phyloP scores from a whole-genome alignment of 164 flowering plant species.

The grape (Vitis vinifera) region ASM3070453v1 NC_081817.1:22810501-22811000 shows the following conservation, averaged over 20 bases:
- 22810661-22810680: conserved; percentile 88
- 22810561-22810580: background rate
- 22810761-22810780: conserved; percentile 98
- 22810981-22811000: conserved; percentile 55
- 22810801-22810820: conserved; percentile 83
- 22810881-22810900: conserved; percentile 52
- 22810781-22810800: conserved; percentile 93
- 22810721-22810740: conserved; percentile 93
- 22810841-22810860: conserved; percentile 18
- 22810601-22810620: no score
- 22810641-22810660: conserved; percentile 89
- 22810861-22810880: conserved; percentile 54
- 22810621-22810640: conserved; percentile 65
- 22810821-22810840: conserved; percentile 88
- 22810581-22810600: background rate
- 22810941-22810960: conserved; percentile 43
- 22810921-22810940: conserved; percentile 15
- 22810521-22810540: background rate
- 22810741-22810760: conserved; percentile 69
- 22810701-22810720: conserved; percentile 87
- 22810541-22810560: background rate
- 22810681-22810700: conserved; percentile 86
- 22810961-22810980: conserved; percentile 58
- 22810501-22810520: background rate
- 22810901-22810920: conserved; percentile 17